These are phyloP conservation scores for Pythium aphanidermatum DNA, from an alignment of 352 stramenopile genomes.

Conservation along the genomic window DNA sequence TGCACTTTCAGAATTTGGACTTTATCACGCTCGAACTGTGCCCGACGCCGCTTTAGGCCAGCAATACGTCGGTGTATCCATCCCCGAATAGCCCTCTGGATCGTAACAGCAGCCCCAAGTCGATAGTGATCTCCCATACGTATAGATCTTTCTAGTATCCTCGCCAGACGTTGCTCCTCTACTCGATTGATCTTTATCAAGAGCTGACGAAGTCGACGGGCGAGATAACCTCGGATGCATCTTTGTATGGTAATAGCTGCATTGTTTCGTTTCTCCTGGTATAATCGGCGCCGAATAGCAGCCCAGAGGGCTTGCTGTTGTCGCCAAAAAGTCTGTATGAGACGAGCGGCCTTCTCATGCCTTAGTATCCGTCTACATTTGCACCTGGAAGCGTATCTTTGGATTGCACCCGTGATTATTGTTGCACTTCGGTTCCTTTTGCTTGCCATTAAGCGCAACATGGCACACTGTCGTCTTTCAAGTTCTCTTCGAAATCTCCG, in stretches of 20 bases:
- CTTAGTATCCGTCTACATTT: background rate
- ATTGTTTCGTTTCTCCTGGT: constrained; percentile 23
- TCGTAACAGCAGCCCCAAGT: constrained; percentile 35
- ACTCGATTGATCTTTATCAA: constrained; percentile 37
- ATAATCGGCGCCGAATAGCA: constrained; percentile 33
- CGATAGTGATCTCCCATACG: constrained; percentile 3
- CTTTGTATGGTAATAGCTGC: constrained; percentile 46
- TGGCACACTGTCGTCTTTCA: constrained; percentile 29
- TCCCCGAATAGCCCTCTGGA: constrained; percentile 36
- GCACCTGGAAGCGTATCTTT: constrained; percentile 13
- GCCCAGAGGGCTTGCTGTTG: constrained; percentile 38
- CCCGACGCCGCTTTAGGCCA: constrained; percentile 32
- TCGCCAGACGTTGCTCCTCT: background rate
- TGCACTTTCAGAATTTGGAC: constrained; percentile 45
- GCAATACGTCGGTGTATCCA: constrained; percentile 32
- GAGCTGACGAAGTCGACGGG: constrained; percentile 23
- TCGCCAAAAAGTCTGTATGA: constrained; percentile 52
- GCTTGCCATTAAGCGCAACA: constrained; percentile 37
- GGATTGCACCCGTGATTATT: constrained; percentile 39
- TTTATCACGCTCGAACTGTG: constrained; percentile 62
- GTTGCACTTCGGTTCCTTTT: constrained; percentile 37
- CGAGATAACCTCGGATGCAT: constrained; percentile 24
- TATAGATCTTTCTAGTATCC: constrained; percentile 9
- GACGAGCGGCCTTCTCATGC: constrained; percentile 19
- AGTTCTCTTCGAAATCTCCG: constrained; percentile 32